These are phyloP conservation scores for Zygotorulaspora chibaensis DNA, from an alignment of 805 yeast species.

Conservation along the genomic window DNA sequence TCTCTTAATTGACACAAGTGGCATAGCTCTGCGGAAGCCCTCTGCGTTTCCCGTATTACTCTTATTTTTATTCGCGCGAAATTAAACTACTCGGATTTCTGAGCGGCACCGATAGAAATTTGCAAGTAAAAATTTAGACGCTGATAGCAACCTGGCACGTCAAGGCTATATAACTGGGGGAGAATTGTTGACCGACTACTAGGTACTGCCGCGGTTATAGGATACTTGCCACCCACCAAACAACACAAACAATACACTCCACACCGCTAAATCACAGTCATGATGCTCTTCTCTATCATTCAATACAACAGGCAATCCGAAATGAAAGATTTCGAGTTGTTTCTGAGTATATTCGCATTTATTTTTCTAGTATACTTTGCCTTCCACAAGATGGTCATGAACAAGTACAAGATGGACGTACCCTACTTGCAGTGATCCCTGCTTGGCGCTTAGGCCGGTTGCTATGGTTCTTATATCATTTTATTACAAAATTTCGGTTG, in stretches of 20 bases:
- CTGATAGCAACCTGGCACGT: neutral
- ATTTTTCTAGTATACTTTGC: slow-evolving; percentile 25
- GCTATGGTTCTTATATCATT: no score
- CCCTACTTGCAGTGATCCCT: slow-evolving; percentile 22
- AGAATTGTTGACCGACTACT: neutral
- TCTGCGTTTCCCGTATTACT: neutral
- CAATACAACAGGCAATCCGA: neutral
- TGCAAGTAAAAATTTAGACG: neutral
- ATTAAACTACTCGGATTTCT: neutral
- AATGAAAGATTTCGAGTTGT: slow-evolving; percentile 30
- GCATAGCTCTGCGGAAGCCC: no score
- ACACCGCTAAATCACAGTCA: neutral
- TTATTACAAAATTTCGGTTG: neutral
- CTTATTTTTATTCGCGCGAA: neutral
- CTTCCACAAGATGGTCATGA: slow-evolving; percentile 29
- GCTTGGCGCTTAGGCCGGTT: no score
- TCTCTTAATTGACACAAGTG: no score
- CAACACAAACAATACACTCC: neutral
- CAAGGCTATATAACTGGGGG: neutral
- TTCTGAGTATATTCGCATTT: slow-evolving; percentile 25
- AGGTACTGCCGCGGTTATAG: neutral
- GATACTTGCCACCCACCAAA: no score
- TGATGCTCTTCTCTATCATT: neutral
- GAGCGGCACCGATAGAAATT: neutral
- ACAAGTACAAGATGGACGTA: slow-evolving; percentile 24